These are phyloP conservation scores for Apocynum venetum DNA, from an alignment of 257 asterid genomes.

Conservation along the genomic window DNA sequence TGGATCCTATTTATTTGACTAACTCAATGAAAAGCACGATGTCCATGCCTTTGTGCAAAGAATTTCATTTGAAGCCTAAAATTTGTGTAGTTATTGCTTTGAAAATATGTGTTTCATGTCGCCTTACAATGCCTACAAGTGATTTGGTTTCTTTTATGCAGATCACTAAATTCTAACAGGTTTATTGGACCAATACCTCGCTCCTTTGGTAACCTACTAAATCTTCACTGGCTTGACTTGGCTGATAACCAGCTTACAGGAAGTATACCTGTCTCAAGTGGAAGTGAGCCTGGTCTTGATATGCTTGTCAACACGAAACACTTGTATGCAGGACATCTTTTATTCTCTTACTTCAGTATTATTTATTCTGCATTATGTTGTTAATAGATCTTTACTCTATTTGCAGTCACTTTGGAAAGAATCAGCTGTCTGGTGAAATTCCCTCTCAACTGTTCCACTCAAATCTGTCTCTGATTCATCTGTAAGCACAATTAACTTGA, in stretches of 20 bases:
- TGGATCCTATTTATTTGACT: neutral
- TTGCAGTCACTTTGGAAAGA: constrained; percentile 83
- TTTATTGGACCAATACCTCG: constrained; percentile 73
- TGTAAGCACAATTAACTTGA: constrained; percentile 50
- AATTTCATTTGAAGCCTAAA: no score
- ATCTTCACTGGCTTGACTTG: constrained; percentile 75
- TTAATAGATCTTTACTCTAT: constrained; percentile 1
- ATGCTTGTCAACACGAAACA: constrained; percentile 63
- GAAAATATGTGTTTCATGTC: neutral
- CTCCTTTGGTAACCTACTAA: constrained; percentile 47
- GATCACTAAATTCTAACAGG: constrained; percentile 70
- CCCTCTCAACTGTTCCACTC: constrained; percentile 65
- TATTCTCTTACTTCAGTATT: neutral
- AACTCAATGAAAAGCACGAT: neutral
- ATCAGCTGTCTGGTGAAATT: constrained; percentile 65
- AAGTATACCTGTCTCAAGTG: constrained; percentile 67
- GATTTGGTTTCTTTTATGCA: constrained; percentile 24
- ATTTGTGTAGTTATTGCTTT: neutral
- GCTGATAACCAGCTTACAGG: constrained; percentile 83
- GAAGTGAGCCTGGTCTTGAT: constrained; percentile 78
- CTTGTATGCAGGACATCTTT: constrained; percentile 50
- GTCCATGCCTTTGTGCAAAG: neutral
- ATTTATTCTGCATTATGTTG: neutral
- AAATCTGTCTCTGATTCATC: constrained; percentile 54
- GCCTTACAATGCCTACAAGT: constrained; percentile 6